Evolutionary conservation across 768 basidiomycete genomes (phyloP).

Genomic region (Psilocybe cubensis): DNA sequence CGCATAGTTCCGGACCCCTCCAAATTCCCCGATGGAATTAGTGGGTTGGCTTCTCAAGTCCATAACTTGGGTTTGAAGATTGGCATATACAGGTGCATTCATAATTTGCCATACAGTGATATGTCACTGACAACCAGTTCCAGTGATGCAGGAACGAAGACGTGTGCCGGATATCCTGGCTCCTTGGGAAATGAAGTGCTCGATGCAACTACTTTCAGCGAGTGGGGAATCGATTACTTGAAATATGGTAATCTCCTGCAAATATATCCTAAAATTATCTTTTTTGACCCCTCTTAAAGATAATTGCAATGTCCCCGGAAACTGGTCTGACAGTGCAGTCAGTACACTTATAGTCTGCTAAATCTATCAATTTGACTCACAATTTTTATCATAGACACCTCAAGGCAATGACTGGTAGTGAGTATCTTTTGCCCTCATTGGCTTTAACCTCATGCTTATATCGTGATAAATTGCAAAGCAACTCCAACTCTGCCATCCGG

Average conservation of each 20-base stretch:
- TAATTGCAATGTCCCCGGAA: conserved; percentile 20
- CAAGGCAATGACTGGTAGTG: conserved; percentile 19
- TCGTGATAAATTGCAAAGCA: conserved; percentile 28
- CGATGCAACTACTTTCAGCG: conserved; percentile 54
- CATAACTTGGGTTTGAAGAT: conserved; percentile 53
- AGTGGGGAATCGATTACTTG: conserved; percentile 61
- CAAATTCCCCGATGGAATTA: conserved; percentile 59
- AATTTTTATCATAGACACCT: conserved; percentile 1
- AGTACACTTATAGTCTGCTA: not conserved
- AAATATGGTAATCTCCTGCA: conserved; percentile 43
- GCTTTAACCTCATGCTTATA: not conserved
- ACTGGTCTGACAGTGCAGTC: conserved; percentile 17
- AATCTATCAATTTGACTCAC: not conserved
- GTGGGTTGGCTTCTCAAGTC: conserved; percentile 42
- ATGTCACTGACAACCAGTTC: not conserved
- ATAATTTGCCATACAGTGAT: not conserved
- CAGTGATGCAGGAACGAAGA: conserved; percentile 56
- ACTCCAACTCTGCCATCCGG: conserved; percentile 60
- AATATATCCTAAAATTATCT: not conserved
- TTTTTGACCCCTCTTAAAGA: conserved; percentile 1
- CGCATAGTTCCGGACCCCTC: conserved; percentile 49
- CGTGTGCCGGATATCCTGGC: conserved; percentile 60
- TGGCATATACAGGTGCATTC: conserved; percentile 51
- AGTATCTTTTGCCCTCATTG: not conserved
- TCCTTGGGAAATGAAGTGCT: conserved; percentile 51